Evolutionary conservation across 192 early-diverging fungal species (phyloP), one percentile per base, ranked within the genome.

Genomic region (Backusella westeae): DNA sequence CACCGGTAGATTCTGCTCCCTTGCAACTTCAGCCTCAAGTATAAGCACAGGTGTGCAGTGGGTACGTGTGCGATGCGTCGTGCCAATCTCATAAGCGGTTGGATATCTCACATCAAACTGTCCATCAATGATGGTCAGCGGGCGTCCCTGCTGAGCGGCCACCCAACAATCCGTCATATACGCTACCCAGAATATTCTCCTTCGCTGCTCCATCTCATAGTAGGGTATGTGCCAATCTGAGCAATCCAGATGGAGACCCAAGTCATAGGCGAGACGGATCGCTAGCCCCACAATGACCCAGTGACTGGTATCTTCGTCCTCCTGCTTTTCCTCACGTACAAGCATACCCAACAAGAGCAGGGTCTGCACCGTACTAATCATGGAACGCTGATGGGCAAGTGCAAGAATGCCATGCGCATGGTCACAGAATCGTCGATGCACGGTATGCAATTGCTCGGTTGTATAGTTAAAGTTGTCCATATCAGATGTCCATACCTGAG

Each of bases 231-330:
- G 81, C 88, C 89, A 90, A 34, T 79, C 76, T 0, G 84, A 63
- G 19, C 87, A 82, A 81, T 89, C 91, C n/a, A 91, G 82, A 68
- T 95, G 93, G 44, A 95, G 84, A 3, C 92, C 93, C 59, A 95
- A 67, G 76, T 95, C 93, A 82, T 92, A 91, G 9, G 93, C 93
- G 80, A 93, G 91, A 36, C 91, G 82, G 26, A 90, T 90, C 32
- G 92, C 92, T 32, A 73, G 29, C 12, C 75, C 79, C 21, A 59
- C 52, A 53, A 29, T 72, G 1, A 67, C 66, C 56, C 82, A 83
- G 49, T 80, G 74, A 26, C 36, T 71, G 1, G 73, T 73, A 42
- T 80, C 77, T 34, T 72, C 71, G 36, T 77, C 67, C 17, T 38
- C 38, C 3, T 63, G 56, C 8, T 63, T 63, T 29, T 44, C 49